Base-by-base conservation (phyloP, 441 rosid genomes). In the Adansonia madagascariensis region DNA sequence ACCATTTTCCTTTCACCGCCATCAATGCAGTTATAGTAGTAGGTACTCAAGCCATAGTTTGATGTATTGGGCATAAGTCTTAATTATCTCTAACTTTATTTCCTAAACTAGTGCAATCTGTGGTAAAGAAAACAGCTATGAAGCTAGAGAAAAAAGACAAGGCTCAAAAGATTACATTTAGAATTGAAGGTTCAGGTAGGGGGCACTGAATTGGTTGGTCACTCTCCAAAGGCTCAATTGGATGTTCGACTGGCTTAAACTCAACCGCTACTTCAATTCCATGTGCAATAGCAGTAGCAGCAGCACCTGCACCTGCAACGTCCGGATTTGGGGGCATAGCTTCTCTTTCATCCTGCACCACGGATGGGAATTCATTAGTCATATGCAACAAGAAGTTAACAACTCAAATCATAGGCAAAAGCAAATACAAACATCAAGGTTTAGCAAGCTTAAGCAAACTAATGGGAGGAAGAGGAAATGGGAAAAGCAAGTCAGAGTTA, bases 191-290 rank as follows among this genome's bases (percentile, higher is more conserved):
- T 81, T 95, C 99, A 4, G 99, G 94, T n/a, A 87, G 77, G 4
- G 99, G 99, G 82, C 99, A 95, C 50, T 90, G 97, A 79, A 95
- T 90, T 2, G 97, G 95, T 79, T 59, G 85, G 81, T 90, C 97
- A 63, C 81, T 88, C 78, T 92, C 90, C 35, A 86, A 78, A 71
- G 99, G 99, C 90, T 93, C 99, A 0, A 79, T 84, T 0, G 99
- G 98, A 81, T 88, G 97, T 84, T 95, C 99, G 8, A 95, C 94
- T 0, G 98, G 98, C 89, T 92, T 93, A 82, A 95, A 93, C 78
- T 93, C 98, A 8, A 88, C 88, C 0, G 98, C 96, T 73, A 91
- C 84, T 82, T 89, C 92, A 79, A 95, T 88, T 31, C 98, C 99
- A 88, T 95, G 98, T 78, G 93, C 79, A 64, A 86, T 79, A 53